phyloP scores from a whole-genome alignment of 2,329 filamentous ascomycete species.

The Cladophialophora carrionii region DNA sequence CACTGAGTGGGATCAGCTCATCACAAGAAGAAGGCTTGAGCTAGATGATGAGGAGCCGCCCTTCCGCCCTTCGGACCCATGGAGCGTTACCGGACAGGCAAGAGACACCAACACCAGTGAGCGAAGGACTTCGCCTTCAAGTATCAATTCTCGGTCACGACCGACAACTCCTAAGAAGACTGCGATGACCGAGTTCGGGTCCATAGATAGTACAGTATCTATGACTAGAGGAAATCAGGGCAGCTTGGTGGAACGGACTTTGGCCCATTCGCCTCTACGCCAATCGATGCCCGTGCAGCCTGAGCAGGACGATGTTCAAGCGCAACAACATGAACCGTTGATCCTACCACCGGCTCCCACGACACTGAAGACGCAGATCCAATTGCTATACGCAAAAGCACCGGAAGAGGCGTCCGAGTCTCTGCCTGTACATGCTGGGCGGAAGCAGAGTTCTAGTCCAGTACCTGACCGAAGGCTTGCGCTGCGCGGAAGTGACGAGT shows the following conservation, averaged over 20 bases:
- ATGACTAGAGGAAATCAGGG: constrained; percentile 16
- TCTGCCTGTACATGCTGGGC: constrained; percentile 27
- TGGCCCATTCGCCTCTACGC: constrained; percentile 25
- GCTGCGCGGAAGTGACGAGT: constrained; percentile 19
- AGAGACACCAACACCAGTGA: background rate
- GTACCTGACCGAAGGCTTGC: constrained; percentile 1
- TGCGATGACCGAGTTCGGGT: constrained; percentile 25
- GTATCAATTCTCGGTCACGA: constrained; percentile 14
- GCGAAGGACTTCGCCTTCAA: constrained; percentile 19
- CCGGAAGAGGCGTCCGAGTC: constrained; percentile 31
- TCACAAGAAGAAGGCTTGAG: constrained; percentile 67
- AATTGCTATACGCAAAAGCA: constrained; percentile 17
- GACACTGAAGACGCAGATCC: constrained; percentile 31
- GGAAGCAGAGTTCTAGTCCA: constrained; percentile 21
- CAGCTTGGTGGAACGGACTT: constrained; percentile 19
- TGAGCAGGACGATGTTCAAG: constrained; percentile 12
- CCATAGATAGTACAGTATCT: constrained; percentile 29
- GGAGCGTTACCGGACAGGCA: constrained; percentile 5
- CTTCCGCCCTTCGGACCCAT: background rate
- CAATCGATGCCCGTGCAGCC: constrained; percentile 13
- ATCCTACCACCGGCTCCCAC: constrained; percentile 10
- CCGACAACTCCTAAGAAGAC: constrained; percentile 28
- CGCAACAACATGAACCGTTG: constrained; percentile 3
- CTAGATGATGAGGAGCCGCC: constrained; percentile 41
- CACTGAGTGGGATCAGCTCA: constrained; percentile 71